Percentiles rank a stretch among this genome's conserved stretches.
Evolutionary conservation across 2,329 filamentous ascomycete species (phyloP).

Genomic region (Colletotrichum karsti): DNA sequence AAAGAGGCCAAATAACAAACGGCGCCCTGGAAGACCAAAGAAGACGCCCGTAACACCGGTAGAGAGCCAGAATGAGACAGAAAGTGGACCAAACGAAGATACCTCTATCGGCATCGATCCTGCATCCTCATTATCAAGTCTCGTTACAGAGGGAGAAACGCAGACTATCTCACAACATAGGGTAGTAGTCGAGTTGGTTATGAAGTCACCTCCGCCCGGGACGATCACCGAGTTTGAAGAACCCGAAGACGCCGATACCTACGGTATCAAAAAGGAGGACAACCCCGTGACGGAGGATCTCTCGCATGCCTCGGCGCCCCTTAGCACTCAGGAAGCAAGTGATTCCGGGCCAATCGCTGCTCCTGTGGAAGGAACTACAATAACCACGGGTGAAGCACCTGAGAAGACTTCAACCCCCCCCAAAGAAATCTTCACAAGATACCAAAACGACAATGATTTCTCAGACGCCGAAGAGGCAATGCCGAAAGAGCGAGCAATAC

Average conservation of each 20-base stretch:
- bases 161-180: background rate
- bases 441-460: conserved; percentile 33
- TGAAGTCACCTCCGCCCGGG: background rate
- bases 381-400: background rate
- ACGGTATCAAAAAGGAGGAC: no score
- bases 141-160: background rate
- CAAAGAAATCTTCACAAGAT: conserved; percentile 13
- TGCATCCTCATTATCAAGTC: no score
- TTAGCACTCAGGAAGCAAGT: background rate
- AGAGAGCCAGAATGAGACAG: background rate
- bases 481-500: background rate
- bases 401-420: background rate
- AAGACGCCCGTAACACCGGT: background rate
- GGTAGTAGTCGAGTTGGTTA: conserved; percentile 5
- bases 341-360: background rate
- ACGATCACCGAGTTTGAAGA: conserved; percentile 6
- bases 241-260: conserved; percentile 5
- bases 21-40: background rate
- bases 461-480: conserved; percentile 34
- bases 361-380: background rate
- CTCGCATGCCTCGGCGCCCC: no score
- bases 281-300: no score
- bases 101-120: background rate
- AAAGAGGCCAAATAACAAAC: background rate
- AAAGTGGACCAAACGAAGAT: background rate